Percentiles rank a stretch among this genome's conserved stretches.
Evolutionary conservation across 345 rosid species (phyloP).

Genomic region (Mercurialis annua): DNA sequence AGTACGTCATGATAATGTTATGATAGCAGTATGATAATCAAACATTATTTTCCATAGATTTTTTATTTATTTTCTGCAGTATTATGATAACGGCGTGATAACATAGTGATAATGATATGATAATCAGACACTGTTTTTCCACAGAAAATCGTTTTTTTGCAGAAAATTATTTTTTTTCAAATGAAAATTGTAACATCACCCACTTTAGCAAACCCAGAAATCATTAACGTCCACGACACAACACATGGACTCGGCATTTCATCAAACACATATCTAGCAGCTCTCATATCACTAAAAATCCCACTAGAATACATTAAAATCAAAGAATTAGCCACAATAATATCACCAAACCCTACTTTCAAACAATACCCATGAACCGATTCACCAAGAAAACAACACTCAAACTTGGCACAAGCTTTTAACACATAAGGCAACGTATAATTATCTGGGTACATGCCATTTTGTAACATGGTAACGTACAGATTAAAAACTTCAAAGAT

Average conservation of each 20-base stretch:
- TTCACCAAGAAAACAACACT: conserved; percentile 28
- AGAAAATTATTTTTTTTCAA: too few species aligned
- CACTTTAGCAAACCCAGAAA: conserved; percentile 43
- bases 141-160: too few species aligned
- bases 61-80: too few species aligned
- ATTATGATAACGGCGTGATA: too few species aligned
- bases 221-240: conserved; percentile 50
- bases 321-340: conserved; percentile 44
- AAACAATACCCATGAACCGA: conserved; percentile 36
- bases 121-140: too few species aligned
- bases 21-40: too few species aligned
- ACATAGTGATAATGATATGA: too few species aligned
- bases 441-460: conserved; percentile 36
- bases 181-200: too few species aligned
- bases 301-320: conserved; percentile 34
- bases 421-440: conserved; percentile 48
- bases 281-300: conserved; percentile 25
- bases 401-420: conserved; percentile 42
- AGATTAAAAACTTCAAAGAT: conserved; percentile 17
- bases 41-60: too few species aligned
- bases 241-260: conserved; percentile 31
- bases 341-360: conserved; percentile 33
- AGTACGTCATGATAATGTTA: too few species aligned
- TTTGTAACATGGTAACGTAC: conserved; percentile 26
- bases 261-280: conserved; percentile 36